A percentile compares a stretch with the other conserved stretches of the same genome.
These are phyloP conservation scores for Ceratocystiopsis brevicomis DNA, from an alignment of 2,329 filamentous ascomycete genomes.

Conservation along the genomic window DNA sequence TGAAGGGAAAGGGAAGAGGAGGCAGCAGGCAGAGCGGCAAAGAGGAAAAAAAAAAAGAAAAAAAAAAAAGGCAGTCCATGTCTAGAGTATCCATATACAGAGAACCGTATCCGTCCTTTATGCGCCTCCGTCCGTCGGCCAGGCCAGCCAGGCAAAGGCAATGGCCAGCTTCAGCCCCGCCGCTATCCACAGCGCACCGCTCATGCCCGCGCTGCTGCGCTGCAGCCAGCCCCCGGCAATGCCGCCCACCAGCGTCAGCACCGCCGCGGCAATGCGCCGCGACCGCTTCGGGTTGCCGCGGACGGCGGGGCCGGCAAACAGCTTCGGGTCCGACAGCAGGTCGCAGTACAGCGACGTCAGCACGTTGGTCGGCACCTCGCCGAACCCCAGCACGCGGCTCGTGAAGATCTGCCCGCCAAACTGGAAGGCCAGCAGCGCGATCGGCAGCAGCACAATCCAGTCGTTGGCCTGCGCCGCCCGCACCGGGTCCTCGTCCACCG, in stretches of 20 bases:
- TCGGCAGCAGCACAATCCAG: constrained; percentile 17
- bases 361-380: constrained; percentile 36
- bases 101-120: constrained; percentile 12
- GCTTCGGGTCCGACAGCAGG: constrained; percentile 29
- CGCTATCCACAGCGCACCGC: constrained; percentile 34
- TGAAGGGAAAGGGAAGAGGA: too few relatives aligned
- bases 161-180: constrained; percentile 36
- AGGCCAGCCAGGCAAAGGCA: constrained; percentile 38
- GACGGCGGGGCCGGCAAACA: constrained; percentile 20
- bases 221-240: constrained; percentile 29
- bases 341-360: constrained; percentile 36
- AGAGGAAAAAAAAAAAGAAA: too few relatives aligned
- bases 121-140: constrained; percentile 34
- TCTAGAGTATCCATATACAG: background rate
- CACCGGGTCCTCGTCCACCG: constrained; percentile 15
- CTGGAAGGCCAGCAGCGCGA: constrained; percentile 34
- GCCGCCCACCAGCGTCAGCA: constrained; percentile 30
- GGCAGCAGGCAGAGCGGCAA: too few relatives aligned
- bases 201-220: constrained; percentile 28
- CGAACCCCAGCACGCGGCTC: constrained; percentile 29
- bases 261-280: constrained; percentile 28
- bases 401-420: constrained; percentile 36
- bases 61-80: background rate
- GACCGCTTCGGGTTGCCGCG: constrained; percentile 30
- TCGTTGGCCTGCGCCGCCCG: constrained; percentile 21